A percentile compares a stretch with the other conserved stretches of the same genome.
phyloP scores from a whole-genome alignment of 371 early-diverging fungal genomes.

The Mycotypha africana region DNA sequence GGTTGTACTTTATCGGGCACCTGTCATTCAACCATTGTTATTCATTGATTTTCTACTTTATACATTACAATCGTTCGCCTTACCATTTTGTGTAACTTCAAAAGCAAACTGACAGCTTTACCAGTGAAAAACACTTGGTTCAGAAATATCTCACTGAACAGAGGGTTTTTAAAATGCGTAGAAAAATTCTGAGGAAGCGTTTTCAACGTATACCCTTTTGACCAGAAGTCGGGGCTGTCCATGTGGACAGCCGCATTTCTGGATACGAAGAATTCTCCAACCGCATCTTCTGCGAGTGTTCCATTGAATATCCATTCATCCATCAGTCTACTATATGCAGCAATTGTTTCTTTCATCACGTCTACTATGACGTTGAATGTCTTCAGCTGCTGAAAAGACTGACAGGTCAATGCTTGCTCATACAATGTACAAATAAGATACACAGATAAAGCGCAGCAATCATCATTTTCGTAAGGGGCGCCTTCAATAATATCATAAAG shows the following conservation, averaged over 20 bases:
- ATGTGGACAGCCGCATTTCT: slow-evolving; percentile 8
- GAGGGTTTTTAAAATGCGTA: too few species aligned
- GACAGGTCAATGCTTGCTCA: slow-evolving; percentile 13
- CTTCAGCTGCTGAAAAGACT: slow-evolving; percentile 12
- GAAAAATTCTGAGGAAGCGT: neutral
- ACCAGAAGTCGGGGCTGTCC: slow-evolving; percentile 18
- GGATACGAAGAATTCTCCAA: slow-evolving; percentile 29
- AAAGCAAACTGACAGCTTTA: too few species aligned
- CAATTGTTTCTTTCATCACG: slow-evolving; percentile 17
- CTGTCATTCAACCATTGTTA: too few species aligned
- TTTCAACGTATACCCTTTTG: slow-evolving; percentile 11
- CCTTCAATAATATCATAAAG: slow-evolving; percentile 8
- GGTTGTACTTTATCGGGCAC: too few species aligned
- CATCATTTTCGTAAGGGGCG: slow-evolving; percentile 4
- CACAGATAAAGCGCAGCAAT: slow-evolving; percentile 3
- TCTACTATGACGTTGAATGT: slow-evolving; percentile 11
- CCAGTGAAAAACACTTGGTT: slow-evolving; percentile 37
- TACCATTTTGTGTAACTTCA: too few species aligned
- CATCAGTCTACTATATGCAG: slow-evolving; percentile 27
- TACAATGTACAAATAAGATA: slow-evolving; percentile 20
- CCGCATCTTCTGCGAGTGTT: slow-evolving; percentile 18
- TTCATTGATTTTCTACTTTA: too few species aligned
- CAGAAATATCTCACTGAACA: too few species aligned
- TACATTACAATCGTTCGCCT: too few species aligned
- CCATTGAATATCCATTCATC: slow-evolving; percentile 40